Conservation (phyloP, 164 flowering plant species). For the Hamamelis virginiana region DNA sequence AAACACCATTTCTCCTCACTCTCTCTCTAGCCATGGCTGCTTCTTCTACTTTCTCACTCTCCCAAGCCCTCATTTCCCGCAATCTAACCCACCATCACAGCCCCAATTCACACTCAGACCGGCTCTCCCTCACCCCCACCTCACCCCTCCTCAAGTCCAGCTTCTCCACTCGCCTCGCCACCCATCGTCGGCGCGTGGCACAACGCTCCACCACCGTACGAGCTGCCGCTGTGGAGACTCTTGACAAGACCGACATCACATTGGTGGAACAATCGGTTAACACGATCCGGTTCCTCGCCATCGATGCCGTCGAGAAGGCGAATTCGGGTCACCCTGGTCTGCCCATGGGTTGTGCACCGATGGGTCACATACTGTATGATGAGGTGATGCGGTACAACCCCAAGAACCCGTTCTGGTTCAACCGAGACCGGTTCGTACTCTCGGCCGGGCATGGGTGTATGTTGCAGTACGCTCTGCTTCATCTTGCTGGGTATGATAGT, state of each 20-base stretch:
- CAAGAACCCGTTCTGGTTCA: constrained; percentile 94
- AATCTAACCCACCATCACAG: constrained; percentile 31
- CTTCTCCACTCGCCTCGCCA: constrained; percentile 8
- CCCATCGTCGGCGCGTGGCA: not conserved
- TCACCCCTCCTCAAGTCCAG: constrained; percentile 34
- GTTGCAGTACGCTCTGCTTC: constrained; percentile 94
- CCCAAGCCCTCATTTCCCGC: constrained; percentile 21
- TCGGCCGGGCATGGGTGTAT: constrained; percentile 98
- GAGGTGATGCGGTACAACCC: constrained; percentile 95
- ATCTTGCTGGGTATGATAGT: constrained; percentile 93
- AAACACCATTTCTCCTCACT: not conserved
- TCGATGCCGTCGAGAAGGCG: constrained; percentile 96
- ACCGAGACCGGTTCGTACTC: constrained; percentile 93
- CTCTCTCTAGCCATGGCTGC: constrained; percentile 33
- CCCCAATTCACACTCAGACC: not conserved
- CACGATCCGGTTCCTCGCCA: constrained; percentile 79
- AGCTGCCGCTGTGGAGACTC: constrained; percentile 65
- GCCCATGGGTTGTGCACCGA: constrained; percentile 99
- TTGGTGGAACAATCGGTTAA: constrained; percentile 80
- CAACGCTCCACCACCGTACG: constrained; percentile 14
- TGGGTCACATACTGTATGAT: constrained; percentile 90
- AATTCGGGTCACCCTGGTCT: constrained; percentile 96
- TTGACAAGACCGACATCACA: constrained; percentile 43
- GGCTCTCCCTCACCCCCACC: constrained; percentile 2
- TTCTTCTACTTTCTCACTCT: constrained; percentile 10